Conservation (phyloP, 176 grass and related monocot species). For the Juncus effusus region DNA sequence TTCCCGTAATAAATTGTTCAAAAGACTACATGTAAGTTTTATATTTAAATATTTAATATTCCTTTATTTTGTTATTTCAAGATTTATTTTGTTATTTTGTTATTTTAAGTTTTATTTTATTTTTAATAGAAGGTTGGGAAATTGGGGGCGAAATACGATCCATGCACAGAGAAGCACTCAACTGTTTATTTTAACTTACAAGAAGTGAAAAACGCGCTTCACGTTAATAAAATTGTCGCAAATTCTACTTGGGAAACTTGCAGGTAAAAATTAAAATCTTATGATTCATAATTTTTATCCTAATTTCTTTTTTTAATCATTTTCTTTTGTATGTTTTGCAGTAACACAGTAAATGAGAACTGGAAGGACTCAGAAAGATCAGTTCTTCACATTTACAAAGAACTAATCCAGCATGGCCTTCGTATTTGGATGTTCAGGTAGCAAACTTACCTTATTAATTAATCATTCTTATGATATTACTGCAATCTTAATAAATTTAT, state of each 20-base stretch:
- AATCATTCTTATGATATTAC: background rate
- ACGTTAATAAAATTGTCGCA: slow-evolving; percentile 62
- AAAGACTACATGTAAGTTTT: slow-evolving; percentile 76
- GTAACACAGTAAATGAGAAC: slow-evolving; percentile 47
- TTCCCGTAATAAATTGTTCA: slow-evolving; percentile 84
- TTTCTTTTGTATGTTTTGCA: slow-evolving; percentile 34
- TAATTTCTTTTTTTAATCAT: too few species aligned
- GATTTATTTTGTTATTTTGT: background rate
- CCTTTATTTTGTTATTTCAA: slow-evolving; percentile 15
- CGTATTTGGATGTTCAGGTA: slow-evolving; percentile 99
- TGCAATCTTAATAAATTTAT: background rate
- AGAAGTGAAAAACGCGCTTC: slow-evolving; percentile 90
- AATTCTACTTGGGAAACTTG: slow-evolving; percentile 87
- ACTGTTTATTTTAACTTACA: slow-evolving; percentile 90
- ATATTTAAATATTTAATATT: slow-evolving; percentile 12
- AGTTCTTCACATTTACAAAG: slow-evolving; percentile 81
- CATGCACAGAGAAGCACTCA: slow-evolving; percentile 91
- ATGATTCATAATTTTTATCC: too few species aligned
- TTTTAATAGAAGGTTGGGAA: slow-evolving; percentile 66
- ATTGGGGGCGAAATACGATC: slow-evolving; percentile 79
- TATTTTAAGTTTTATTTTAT: background rate
- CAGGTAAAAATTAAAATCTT: slow-evolving; percentile 50
- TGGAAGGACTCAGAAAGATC: slow-evolving; percentile 75
- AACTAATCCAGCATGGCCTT: slow-evolving; percentile 77
- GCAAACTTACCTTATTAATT: background rate